phyloP scores from a whole-genome alignment of 2,329 filamentous ascomycete genomes.

The Pestalotiopsis fici region DNA sequence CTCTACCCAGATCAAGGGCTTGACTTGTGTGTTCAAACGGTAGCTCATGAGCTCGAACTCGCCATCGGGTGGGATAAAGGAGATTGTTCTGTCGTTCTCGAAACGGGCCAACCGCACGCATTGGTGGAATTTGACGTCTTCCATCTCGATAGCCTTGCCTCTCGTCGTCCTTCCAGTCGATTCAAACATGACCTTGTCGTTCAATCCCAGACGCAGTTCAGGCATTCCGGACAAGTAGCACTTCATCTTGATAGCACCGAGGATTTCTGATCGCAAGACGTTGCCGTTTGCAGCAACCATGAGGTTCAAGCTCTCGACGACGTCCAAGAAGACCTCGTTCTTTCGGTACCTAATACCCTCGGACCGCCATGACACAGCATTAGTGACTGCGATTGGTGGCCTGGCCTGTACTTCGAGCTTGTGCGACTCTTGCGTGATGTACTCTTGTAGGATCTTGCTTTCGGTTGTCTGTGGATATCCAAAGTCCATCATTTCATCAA shows the following conservation, averaged over 20 bases:
- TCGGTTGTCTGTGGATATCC: conserved; percentile 98
- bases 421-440: conserved; percentile 98
- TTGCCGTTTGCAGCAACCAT: conserved; percentile 94
- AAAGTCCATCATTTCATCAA: conserved; percentile 99
- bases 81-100: conserved; percentile 98
- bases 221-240: conserved; percentile 99
- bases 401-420: conserved; percentile 96
- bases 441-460: conserved; percentile 97
- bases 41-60: conserved; percentile 99
- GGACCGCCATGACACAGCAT: conserved; percentile 96
- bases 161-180: conserved; percentile 91
- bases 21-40: conserved; percentile 96
- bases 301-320: conserved; percentile 94
- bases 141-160: conserved; percentile 98
- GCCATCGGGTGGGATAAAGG: conserved; percentile 96
- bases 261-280: conserved; percentile 91
- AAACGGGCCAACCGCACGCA: conserved; percentile 94
- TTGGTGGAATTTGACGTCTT: conserved; percentile 99
- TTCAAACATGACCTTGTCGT: conserved; percentile 99
- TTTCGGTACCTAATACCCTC: conserved; percentile 98
- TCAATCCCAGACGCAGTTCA: conserved; percentile 87
- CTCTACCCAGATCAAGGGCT: conserved; percentile 98
- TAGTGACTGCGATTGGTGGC: conserved; percentile 96
- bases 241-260: conserved; percentile 99
- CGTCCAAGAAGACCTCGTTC: conserved; percentile 98